Conservation (phyloP, 2,329 filamentous ascomycete species). For the Aspergillus pseudotamarii region DNA sequence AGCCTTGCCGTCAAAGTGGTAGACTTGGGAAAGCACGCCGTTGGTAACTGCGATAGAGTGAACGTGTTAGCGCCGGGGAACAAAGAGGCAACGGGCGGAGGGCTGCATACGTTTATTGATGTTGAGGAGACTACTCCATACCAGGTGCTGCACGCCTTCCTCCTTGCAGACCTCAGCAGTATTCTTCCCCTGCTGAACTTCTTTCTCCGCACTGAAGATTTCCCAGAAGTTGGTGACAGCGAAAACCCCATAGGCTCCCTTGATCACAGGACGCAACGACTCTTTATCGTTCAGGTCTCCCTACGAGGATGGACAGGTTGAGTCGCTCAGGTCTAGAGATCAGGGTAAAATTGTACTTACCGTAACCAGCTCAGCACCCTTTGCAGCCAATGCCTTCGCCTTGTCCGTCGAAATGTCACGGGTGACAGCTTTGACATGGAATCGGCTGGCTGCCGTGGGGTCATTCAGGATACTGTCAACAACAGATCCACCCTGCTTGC, state of each 20-base stretch:
- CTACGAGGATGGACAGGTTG: constrained; percentile 13
- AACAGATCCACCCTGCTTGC: constrained; percentile 45
- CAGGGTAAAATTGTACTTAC: not conserved
- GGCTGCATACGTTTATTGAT: constrained; percentile 12
- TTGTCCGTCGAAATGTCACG: not conserved
- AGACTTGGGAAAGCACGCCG: constrained; percentile 38
- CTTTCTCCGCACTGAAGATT: constrained; percentile 31
- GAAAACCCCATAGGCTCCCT: constrained; percentile 53
- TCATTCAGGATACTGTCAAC: constrained; percentile 22
- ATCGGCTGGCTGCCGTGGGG: not conserved
- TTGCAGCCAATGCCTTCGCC: not conserved
- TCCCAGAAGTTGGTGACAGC: constrained; percentile 45
- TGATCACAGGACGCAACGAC: constrained; percentile 47
- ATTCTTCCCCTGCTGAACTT: constrained; percentile 40
- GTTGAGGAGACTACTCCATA: constrained; percentile 43
- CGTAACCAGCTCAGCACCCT: not conserved
- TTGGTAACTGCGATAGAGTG: constrained; percentile 19
- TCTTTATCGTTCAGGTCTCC: constrained; percentile 45
- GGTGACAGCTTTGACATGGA: not conserved
- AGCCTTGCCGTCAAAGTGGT: constrained; percentile 47
- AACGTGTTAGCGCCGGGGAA: not conserved
- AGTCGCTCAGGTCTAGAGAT: not conserved
- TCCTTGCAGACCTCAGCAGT: constrained; percentile 43
- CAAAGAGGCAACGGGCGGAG: not conserved
- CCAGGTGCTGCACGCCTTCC: constrained; percentile 40